A percentile compares a stretch with the other conserved stretches of the same genome.
Conservation (phyloP, 371 early-diverging fungal species). For the Mortierella sp. region DNA sequence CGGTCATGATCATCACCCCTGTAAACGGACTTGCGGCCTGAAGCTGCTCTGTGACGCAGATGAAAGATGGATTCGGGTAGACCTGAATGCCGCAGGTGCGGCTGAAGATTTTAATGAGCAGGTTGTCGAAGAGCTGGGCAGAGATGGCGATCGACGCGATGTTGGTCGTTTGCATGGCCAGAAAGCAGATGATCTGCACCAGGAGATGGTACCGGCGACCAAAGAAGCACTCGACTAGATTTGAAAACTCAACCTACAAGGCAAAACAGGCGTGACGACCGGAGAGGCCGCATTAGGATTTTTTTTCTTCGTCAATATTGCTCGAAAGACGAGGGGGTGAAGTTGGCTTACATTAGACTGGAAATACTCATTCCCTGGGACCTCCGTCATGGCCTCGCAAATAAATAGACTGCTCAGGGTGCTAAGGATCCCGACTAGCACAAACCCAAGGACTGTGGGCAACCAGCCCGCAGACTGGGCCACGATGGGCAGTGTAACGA, state of each 20-base stretch:
- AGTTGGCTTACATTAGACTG: constrained; percentile 56
- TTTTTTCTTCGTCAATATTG: no score
- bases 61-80: constrained; percentile 29
- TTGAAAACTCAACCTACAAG: constrained; percentile 69
- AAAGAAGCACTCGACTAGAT: constrained; percentile 65
- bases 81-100: constrained; percentile 56
- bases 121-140: constrained; percentile 65
- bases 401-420: constrained; percentile 73
- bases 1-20: constrained; percentile 64
- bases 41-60: constrained; percentile 47
- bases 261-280: no score
- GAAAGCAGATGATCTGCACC: constrained; percentile 64
- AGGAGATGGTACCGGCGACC: constrained; percentile 65
- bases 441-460: constrained; percentile 60
- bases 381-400: constrained; percentile 81
- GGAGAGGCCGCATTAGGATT: no score
- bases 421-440: constrained; percentile 59
- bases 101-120: constrained; percentile 52
- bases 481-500: constrained; percentile 53
- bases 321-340: neutral
- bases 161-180: constrained; percentile 70
- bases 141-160: constrained; percentile 72
- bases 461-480: constrained; percentile 54
- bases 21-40: constrained; percentile 59
- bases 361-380: constrained; percentile 80